Evolutionary conservation across 768 basidiomycete species (phyloP).

Genomic region (Phlebiopsis gigantea): DNA sequence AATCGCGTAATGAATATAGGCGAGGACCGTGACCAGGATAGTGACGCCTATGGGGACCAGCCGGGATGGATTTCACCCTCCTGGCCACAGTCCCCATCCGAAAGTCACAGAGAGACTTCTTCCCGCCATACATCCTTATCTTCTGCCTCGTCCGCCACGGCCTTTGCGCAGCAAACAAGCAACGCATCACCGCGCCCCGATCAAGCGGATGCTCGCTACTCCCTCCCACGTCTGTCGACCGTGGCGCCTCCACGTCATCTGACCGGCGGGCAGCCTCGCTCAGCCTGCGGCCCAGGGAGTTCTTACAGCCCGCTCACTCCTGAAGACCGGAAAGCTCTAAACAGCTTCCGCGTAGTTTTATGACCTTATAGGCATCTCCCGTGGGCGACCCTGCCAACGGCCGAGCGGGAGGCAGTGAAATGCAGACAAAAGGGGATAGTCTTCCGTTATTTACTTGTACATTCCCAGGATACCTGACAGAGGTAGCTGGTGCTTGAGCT

Average conservation of each 20-base stretch:
- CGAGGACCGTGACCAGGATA: constrained; percentile 19
- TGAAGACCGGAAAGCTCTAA: constrained; percentile 30
- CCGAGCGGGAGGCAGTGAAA: background rate
- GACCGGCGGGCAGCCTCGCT: constrained; percentile 13
- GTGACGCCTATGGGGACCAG: constrained; percentile 17
- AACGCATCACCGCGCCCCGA: constrained; percentile 6
- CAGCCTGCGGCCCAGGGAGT: constrained; percentile 10
- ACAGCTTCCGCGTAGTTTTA: constrained; percentile 29
- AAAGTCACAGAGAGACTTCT: background rate
- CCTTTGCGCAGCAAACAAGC: constrained; percentile 3
- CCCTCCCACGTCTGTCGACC: constrained; percentile 23
- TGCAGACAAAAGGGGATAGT: background rate
- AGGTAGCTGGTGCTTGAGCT: background rate
- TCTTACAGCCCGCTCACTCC: constrained; percentile 28
- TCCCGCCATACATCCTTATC: constrained; percentile 15
- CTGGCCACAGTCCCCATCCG: constrained; percentile 16
- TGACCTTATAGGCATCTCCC: constrained; percentile 9
- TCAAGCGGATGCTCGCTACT: constrained; percentile 8
- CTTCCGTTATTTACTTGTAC: background rate
- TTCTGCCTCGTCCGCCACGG: constrained; percentile 11
- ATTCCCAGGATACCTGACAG: background rate
- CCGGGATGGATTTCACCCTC: constrained; percentile 20
- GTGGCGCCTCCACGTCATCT: constrained; percentile 21
- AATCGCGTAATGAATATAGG: constrained; percentile 21
- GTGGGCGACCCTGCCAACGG: background rate